Conservation (phyloP, 306 rosid species). For the Ziziphus jujuba region DNA sequence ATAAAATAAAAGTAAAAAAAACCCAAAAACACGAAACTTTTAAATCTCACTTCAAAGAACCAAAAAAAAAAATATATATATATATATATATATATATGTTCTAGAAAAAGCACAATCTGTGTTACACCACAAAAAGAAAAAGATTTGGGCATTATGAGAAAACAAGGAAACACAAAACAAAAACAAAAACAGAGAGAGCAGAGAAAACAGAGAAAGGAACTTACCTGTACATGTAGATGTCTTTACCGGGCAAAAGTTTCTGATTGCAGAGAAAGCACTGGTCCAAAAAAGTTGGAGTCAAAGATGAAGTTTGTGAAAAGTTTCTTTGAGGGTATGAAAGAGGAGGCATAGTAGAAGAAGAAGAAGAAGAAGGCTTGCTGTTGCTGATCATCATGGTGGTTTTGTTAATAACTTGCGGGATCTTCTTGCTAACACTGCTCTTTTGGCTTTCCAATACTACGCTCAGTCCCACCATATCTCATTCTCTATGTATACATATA, state of each 20-base stretch:
- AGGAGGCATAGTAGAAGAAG: neutral
- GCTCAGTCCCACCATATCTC: slow-evolving; percentile 83
- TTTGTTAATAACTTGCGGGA: slow-evolving; percentile 67
- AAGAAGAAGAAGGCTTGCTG: slow-evolving; percentile 24
- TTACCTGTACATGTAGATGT: slow-evolving; percentile 97
- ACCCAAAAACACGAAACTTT: neutral
- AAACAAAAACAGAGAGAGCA: neutral
- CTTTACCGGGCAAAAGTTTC: slow-evolving; percentile 73
- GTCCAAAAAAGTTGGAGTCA: slow-evolving; percentile 53
- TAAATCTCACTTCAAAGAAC: neutral
- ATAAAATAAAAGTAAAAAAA: neutral
- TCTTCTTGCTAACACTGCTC: slow-evolving; percentile 8
- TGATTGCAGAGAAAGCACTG: slow-evolving; percentile 71
- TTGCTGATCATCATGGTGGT: slow-evolving; percentile 43
- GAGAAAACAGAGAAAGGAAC: slow-evolving; percentile 21
- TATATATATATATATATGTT: no score
- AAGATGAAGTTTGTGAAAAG: neutral
- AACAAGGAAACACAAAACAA: neutral
- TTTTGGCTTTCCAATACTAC: slow-evolving; percentile 64
- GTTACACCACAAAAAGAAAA: neutral
- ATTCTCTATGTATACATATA: slow-evolving; percentile 19
- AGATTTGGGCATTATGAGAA: neutral
- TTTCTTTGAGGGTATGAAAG: neutral
- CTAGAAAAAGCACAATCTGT: neutral
- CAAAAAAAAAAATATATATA: neutral